These are phyloP conservation scores for Diutina rugosa DNA, from an alignment of 1,139 yeast genomes.

Conservation along the genomic window DNA sequence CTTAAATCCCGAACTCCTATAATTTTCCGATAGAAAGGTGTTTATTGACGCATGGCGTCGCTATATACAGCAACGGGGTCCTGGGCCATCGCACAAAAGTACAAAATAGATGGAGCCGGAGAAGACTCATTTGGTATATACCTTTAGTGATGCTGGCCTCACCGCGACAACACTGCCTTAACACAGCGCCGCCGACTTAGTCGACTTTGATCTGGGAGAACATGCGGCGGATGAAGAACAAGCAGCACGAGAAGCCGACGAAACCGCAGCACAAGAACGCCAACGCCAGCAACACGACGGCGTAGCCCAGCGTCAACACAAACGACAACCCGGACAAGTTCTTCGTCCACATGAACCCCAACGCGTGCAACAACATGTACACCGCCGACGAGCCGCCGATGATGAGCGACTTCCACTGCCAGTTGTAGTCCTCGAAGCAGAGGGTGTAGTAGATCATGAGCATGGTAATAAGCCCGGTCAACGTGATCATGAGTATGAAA, in stretches of 20 bases:
- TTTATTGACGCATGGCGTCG: neutral
- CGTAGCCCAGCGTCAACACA: conserved; percentile 78
- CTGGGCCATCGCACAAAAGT: too few relatives aligned
- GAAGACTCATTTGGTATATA: too few relatives aligned
- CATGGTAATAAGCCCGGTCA: conserved; percentile 72
- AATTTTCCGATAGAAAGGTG: neutral
- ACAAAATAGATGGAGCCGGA: too few relatives aligned
- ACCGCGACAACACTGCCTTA: neutral
- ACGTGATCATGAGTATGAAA: conserved; percentile 64
- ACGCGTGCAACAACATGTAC: conserved; percentile 76
- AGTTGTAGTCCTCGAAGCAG: conserved; percentile 83
- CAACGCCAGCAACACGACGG: conserved; percentile 53
- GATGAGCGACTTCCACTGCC: conserved; percentile 94
- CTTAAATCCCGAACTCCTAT: too few relatives aligned
- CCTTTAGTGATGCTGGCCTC: neutral
- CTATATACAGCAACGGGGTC: neutral
- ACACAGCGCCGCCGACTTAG: conserved; percentile 7
- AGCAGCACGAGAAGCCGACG: conserved; percentile 67
- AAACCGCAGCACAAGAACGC: conserved; percentile 81
- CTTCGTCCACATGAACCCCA: conserved; percentile 52
- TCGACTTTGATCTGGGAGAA: conserved; percentile 84
- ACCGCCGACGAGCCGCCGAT: conserved; percentile 84
- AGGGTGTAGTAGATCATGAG: conserved; percentile 74
- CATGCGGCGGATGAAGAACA: conserved; percentile 66
- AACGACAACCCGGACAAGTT: conserved; percentile 66